phyloP scores from a whole-genome alignment of 805 yeast species.

The Metschnikowia lachancei region DNA sequence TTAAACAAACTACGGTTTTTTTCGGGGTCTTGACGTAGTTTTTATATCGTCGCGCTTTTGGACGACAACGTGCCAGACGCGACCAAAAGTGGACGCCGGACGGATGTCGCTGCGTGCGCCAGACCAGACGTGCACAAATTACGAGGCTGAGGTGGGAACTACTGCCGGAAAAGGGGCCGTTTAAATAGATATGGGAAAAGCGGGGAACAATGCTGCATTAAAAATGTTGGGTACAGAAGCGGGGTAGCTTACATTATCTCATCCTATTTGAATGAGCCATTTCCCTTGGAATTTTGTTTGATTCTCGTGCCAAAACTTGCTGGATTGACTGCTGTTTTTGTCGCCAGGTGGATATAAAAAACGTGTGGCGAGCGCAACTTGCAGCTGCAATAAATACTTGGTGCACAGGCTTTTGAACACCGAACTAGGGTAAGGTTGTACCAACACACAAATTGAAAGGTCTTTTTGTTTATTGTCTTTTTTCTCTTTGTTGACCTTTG shows the following conservation, averaged over 20 bases:
- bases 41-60: constrained; percentile 9
- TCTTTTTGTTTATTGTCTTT: too few species aligned
- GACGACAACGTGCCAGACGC: constrained; percentile 10
- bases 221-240: neutral
- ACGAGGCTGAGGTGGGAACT: constrained; percentile 1
- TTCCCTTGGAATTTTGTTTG: neutral
- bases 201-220: neutral
- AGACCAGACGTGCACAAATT: neutral
- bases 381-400: neutral
- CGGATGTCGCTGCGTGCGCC: constrained; percentile 9
- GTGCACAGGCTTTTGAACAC: too few species aligned
- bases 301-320: too few species aligned
- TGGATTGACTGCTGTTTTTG: neutral
- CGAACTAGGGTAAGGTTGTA: too few species aligned
- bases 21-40: constrained; percentile 1
- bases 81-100: constrained; percentile 7
- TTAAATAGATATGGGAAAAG: constrained; percentile 1
- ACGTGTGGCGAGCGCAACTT: neutral
- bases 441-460: too few species aligned
- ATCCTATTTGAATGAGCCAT: neutral
- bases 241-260: neutral
- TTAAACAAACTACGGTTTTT: neutral
- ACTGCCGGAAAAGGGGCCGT: neutral
- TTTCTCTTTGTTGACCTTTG: too few species aligned
- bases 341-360: neutral